These are phyloP conservation scores for Pseudocercospora crystallina DNA, from an alignment of 2,329 filamentous ascomycete genomes.

Conservation along the genomic window DNA sequence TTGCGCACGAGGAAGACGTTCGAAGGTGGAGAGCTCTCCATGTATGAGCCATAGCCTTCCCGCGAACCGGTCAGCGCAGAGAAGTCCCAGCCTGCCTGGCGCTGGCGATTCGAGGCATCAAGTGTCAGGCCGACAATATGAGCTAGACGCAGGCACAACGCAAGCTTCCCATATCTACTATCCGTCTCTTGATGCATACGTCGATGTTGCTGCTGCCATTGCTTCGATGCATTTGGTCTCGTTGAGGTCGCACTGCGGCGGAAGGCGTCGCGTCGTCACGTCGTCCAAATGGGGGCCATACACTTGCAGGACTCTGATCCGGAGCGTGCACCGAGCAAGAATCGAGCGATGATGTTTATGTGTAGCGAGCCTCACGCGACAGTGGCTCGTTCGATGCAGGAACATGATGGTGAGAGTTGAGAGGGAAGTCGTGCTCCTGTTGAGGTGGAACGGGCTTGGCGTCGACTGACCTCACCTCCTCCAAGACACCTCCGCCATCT, in stretches of 20 bases:
- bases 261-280: no score
- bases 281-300: no score
- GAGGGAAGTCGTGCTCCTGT: not conserved
- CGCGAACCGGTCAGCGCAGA: not conserved
- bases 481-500: not conserved
- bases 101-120: not conserved
- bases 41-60: constrained; percentile 2
- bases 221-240: no score
- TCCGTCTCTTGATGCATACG: no score
- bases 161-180: no score
- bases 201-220: no score
- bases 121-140: no score
- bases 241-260: no score
- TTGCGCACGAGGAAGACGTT: no score
- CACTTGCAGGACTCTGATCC: no score
- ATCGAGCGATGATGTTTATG: not conserved
- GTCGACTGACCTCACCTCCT: not conserved
- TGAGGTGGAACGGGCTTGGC: not conserved
- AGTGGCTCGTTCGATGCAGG: not conserved
- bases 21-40: not conserved
- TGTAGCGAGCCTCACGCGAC: no score
- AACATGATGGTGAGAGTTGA: not conserved
- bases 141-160: no score
- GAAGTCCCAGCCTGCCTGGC: not conserved
- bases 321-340: not conserved